These are phyloP conservation scores for Macrocystidia cucumis DNA, from an alignment of 1,284 basidiomycete genomes.

Conservation along the genomic window DNA sequence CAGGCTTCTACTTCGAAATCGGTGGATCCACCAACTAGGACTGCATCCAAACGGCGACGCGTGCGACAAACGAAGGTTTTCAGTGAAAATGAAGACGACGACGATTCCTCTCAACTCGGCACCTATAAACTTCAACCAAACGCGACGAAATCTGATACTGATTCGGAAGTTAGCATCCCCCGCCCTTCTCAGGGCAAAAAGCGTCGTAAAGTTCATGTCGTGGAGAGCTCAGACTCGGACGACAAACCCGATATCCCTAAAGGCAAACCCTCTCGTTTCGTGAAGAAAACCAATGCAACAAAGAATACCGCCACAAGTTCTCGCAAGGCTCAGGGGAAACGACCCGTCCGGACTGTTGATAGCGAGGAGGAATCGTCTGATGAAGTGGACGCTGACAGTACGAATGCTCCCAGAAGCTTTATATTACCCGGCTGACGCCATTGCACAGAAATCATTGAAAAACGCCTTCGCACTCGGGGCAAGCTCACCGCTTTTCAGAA, in stretches of 20 bases:
- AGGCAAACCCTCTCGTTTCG: too few species aligned
- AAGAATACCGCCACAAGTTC: too few species aligned
- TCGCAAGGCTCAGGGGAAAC: too few species aligned
- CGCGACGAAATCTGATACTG: conserved; percentile 2
- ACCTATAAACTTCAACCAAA: conserved; percentile 41
- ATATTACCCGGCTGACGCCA: background rate
- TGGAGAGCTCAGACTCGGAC: too few species aligned
- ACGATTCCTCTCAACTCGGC: conserved; percentile 34
- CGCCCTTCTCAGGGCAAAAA: conserved; percentile 21
- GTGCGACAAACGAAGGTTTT: too few species aligned
- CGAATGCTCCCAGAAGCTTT: conserved; percentile 2
- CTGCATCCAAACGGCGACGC: too few species aligned
- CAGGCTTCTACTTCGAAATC: too few species aligned
- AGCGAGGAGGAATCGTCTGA: conserved; percentile 45
- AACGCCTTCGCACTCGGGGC: conserved; percentile 51
- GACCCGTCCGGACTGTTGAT: too few species aligned
- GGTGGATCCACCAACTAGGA: too few species aligned
- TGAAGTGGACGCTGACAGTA: conserved; percentile 52
- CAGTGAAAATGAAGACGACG: conserved; percentile 5
- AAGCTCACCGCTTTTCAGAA: conserved; percentile 55
- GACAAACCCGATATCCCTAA: too few species aligned
- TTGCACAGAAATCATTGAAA: conserved; percentile 49
- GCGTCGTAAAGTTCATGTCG: conserved; percentile 11
- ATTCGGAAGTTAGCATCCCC: conserved; percentile 21
- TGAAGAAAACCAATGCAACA: too few species aligned